Evolutionary conservation across 257 asterid genomes (phyloP).

Genomic region (Solanum sitiens): DNA sequence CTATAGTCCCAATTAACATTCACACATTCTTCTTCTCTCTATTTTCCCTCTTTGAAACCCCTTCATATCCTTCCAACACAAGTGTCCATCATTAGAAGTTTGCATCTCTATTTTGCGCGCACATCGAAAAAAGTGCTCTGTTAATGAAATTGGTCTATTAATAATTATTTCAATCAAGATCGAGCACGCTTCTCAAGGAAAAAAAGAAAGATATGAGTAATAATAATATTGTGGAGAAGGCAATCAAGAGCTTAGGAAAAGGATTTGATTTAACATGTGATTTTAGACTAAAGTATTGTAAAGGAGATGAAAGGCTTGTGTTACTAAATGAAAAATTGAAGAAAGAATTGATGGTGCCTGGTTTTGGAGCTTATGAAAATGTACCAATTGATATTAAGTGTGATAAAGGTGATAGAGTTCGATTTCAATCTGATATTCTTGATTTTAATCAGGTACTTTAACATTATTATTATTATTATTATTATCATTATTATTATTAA

Average conservation of each 20-base stretch:
- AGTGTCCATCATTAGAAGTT: neutral
- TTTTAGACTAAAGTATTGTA: slow-evolving; percentile 76
- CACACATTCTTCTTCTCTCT: neutral
- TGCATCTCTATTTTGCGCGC: neutral
- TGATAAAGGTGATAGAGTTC: slow-evolving; percentile 82
- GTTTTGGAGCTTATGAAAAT: slow-evolving; percentile 36
- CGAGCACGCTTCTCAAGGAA: neutral
- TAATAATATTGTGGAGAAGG: slow-evolving; percentile 41
- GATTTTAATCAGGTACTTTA: slow-evolving; percentile 55
- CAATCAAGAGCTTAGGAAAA: slow-evolving; percentile 69
- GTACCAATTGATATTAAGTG: slow-evolving; percentile 65
- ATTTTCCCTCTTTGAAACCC: neutral
- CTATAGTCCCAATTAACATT: neutral
- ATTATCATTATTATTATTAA: too few relatives aligned
- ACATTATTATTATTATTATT: neutral
- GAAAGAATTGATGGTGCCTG: slow-evolving; percentile 43
- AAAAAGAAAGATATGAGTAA: neutral
- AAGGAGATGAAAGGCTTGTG: slow-evolving; percentile 50
- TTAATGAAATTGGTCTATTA: neutral
- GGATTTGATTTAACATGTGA: slow-evolving; percentile 74
- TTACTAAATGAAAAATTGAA: slow-evolving; percentile 43
- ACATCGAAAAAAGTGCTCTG: neutral
- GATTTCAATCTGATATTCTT: slow-evolving; percentile 76
- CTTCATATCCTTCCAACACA: neutral
- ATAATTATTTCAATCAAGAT: neutral